phyloP scores from a whole-genome alignment of 768 basidiomycete genomes.

The Flagelloscypha sp. region DNA sequence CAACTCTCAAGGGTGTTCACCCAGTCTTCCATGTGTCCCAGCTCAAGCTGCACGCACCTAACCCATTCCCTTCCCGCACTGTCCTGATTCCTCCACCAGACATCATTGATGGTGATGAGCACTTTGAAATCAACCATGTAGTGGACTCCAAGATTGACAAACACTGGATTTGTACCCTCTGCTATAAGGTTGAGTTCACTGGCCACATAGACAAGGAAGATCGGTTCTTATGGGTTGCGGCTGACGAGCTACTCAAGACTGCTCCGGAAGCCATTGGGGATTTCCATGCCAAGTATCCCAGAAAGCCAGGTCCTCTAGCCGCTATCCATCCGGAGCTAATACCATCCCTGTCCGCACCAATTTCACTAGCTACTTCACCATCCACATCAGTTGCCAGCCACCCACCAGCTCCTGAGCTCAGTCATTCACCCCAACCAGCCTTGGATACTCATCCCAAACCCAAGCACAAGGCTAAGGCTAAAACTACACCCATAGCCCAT shows the following conservation, averaged over 20 bases:
- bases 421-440: too few relatives aligned
- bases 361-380: too few relatives aligned
- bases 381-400: too few relatives aligned
- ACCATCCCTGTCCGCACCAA: too few relatives aligned
- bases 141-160: too few relatives aligned
- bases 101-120: conserved; percentile 4
- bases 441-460: too few relatives aligned
- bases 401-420: too few relatives aligned
- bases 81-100: conserved; percentile 3
- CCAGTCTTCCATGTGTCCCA: conserved; percentile 14
- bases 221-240: conserved; percentile 13
- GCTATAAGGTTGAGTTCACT: conserved; percentile 16
- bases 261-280: neutral
- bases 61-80: neutral
- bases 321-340: too few relatives aligned
- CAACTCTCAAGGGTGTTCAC: conserved; percentile 10
- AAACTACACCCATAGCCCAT: too few relatives aligned
- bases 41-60: conserved; percentile 5
- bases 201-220: conserved; percentile 11
- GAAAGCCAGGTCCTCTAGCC: too few relatives aligned
- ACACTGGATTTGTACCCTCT: too few relatives aligned
- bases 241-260: neutral
- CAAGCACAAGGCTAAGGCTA: too few relatives aligned
- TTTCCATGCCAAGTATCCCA: conserved; percentile 1
- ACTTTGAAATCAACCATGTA: conserved; percentile 9